Conservation (phyloP, 139 green algal species). For the Bryopsis sp. region DNA sequence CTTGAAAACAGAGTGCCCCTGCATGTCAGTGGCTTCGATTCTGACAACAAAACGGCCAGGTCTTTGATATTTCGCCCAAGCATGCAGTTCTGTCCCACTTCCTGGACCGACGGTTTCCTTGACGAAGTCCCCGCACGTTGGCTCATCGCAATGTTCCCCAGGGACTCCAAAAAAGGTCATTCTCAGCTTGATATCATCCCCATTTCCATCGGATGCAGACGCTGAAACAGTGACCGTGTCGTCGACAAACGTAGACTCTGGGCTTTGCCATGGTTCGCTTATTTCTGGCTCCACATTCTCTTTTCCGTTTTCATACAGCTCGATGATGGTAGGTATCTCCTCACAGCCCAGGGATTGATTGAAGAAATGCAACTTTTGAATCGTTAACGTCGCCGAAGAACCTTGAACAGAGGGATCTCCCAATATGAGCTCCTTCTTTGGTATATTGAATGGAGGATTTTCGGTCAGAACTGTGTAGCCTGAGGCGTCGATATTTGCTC, state of each 20-base stretch:
- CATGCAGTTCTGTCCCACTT: background rate
- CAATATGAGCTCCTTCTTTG: background rate
- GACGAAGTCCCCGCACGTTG: constrained; percentile 21
- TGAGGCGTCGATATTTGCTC: no score
- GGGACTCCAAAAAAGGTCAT: constrained; percentile 27
- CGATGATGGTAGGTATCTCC: background rate
- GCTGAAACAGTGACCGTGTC: constrained; percentile 5
- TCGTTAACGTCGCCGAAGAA: background rate
- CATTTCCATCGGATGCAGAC: constrained; percentile 9
- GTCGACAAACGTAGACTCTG: constrained; percentile 17
- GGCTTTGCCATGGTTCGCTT: background rate
- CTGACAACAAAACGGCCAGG: constrained; percentile 34
- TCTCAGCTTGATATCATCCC: constrained; percentile 18
- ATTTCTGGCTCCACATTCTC: background rate
- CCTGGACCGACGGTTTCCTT: background rate
- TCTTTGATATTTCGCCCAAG: background rate
- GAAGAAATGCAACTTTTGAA: background rate
- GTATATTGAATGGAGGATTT: background rate
- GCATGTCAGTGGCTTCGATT: constrained; percentile 27
- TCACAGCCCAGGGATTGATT: background rate
- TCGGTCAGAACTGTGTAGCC: background rate
- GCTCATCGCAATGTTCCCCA: constrained; percentile 13
- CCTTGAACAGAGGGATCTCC: background rate
- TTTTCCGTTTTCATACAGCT: background rate
- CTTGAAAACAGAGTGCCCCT: background rate